These are phyloP conservation scores for Vaccinium darrowii DNA, from an alignment of 148 eudicot species.

Conservation along the genomic window DNA sequence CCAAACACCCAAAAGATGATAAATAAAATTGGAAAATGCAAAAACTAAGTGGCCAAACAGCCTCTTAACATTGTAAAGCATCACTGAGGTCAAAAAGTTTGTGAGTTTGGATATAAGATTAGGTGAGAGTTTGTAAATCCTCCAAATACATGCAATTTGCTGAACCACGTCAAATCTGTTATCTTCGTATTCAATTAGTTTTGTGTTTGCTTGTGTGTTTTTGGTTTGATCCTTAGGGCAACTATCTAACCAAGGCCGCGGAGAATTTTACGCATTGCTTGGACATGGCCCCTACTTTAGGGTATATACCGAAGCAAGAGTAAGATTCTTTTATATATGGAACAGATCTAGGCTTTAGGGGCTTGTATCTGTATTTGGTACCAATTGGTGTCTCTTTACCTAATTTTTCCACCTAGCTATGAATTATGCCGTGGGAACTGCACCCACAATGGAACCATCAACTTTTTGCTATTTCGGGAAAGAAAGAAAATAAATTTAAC, in stretches of 20 bases:
- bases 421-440: not conserved
- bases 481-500: not conserved
- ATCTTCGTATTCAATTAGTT: too few relatives aligned
- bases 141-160: too few relatives aligned
- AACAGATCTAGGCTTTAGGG: not conserved
- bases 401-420: not conserved
- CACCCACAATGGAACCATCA: not conserved
- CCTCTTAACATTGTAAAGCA: too few relatives aligned
- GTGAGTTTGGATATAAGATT: too few relatives aligned
- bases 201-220: not conserved
- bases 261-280: not conserved
- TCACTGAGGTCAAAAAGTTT: too few relatives aligned
- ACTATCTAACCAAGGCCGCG: not conserved
- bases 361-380: not conserved
- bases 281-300: not conserved
- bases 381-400: not conserved
- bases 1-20: too few relatives aligned
- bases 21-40: too few relatives aligned
- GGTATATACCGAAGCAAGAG: not conserved
- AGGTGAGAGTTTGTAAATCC: too few relatives aligned
- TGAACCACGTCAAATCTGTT: too few relatives aligned
- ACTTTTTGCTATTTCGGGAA: not conserved
- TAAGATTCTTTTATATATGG: not conserved
- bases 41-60: too few relatives aligned
- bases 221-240: too few relatives aligned